phyloP scores from a whole-genome alignment of 2,329 filamentous ascomycete species.

The Lasiodiplodia hormozganensis region DNA sequence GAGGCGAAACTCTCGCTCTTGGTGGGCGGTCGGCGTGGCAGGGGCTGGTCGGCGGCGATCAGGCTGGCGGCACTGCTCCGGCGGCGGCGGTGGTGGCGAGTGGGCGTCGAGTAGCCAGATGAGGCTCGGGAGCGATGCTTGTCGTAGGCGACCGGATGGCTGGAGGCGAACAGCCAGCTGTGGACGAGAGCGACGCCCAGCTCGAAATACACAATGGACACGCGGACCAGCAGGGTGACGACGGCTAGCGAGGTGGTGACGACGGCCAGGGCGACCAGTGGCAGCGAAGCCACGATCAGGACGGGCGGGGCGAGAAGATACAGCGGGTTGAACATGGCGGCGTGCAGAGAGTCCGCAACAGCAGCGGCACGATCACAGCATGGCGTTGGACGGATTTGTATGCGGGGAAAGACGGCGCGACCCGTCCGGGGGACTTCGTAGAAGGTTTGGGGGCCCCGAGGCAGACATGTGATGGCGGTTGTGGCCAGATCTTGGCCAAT shows the following conservation, averaged over 20 bases:
- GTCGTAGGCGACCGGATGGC: constrained; percentile 32
- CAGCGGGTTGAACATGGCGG: constrained; percentile 32
- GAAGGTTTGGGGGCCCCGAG: constrained; percentile 8
- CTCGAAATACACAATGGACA: constrained; percentile 51
- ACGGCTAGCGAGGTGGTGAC: constrained; percentile 49
- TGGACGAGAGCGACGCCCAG: constrained; percentile 49
- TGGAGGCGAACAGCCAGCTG: constrained; percentile 41
- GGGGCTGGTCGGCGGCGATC: constrained; percentile 26
- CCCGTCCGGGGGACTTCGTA: constrained; percentile 4
- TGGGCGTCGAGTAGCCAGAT: constrained; percentile 24
- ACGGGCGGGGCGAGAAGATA: constrained; percentile 45
- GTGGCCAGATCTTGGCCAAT: not conserved
- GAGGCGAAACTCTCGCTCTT: constrained; percentile 46
- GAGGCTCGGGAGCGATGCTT: constrained; percentile 33
- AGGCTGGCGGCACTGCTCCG: constrained; percentile 30
- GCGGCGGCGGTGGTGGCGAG: constrained; percentile 25
- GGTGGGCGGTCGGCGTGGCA: constrained; percentile 32
- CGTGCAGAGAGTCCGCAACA: constrained; percentile 10
- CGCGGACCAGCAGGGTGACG: constrained; percentile 47
- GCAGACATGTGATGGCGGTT: constrained; percentile 23
- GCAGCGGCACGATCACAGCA: constrained; percentile 17
- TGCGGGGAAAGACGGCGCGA: too few relatives aligned
- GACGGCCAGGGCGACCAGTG: constrained; percentile 47
- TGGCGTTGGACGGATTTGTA: constrained; percentile 15
- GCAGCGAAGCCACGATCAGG: constrained; percentile 48